Base-by-base conservation (phyloP, 106 monocot species). In the Dioscorea alata region DNA sequence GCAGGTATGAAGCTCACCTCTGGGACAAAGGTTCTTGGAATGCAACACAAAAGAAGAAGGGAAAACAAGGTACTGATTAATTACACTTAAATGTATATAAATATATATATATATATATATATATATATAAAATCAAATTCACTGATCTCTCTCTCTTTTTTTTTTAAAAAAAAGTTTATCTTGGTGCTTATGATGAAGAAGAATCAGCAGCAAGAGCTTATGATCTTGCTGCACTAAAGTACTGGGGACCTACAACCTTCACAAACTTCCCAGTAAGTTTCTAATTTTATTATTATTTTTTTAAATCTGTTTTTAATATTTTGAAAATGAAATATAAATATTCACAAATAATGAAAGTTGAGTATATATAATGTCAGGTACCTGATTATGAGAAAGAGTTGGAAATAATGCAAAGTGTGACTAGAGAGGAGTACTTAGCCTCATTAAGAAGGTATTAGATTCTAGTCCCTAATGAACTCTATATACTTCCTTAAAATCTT, bases 201-300 rank as follows among this genome's bases (percentile, higher is more conserved):
- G 83, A 81, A 61, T 79, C 82, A 34, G 90, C 90, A 18, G 90
- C 86, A 17, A 75, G 62, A 17, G 81, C 86, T 10, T 90, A 84
- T 62, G 86, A 86, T 73, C 83, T 90, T 32, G 90, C 90, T 12
- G 84, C 86, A 7, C 80, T 90, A 33, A 90, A 86, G 33, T 90
- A 84, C 61, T 86, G 90, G 90, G 90, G 90, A 18, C 64, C 62
- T 7, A 74, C 75, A 4, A 69, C 86, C 57, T 66, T 78, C 22
- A 73, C 86, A 0, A 90, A 90, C 61, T 90, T 90, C 51, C 90
- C 90, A 16, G 90, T 90, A 80, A 70, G 67, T 31, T 15, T 15
- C 42, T 25, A 22, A 24, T 18, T 54, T n/a, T n/a, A n/a, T n/a
- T n/a, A n/a, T n/a, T n/a, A n/a, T n/a, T 42, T 5, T 42, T 42